Evolutionary conservation across 805 yeast genomes (phyloP), one percentile per base, ranked within the genome.

Genomic region (Monosporozyma yasuniensis): DNA sequence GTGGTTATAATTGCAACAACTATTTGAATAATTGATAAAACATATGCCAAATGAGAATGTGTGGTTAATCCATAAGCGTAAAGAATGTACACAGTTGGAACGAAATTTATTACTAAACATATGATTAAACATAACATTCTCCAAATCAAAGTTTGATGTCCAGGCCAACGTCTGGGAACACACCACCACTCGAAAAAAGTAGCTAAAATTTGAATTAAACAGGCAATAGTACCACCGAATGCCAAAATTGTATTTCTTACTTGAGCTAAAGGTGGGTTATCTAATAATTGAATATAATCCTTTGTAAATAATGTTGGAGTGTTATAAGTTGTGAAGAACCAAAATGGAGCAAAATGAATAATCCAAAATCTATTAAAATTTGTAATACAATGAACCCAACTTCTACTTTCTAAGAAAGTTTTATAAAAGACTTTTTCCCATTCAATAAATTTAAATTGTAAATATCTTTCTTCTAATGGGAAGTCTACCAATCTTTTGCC

Each of bases 311-410:
- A 68, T 0, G 85, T 75, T 0, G 86, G 81, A 0, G 89, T 72
- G 61, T 87, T 84, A 61, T 76, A 77, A 42, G 82, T 63, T 0
- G 89, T 83, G 60, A 80, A 87, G 50, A 80, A 78, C 96, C 96
- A 87, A 63, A 84, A 87, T 32, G 80, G 70, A 1, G 87, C 73
- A 38, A 81, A 70, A 60, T 87, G 96, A 46, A 86, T 77, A 48
- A 84, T 80, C 90, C 91, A 84, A 48, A 84, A 79, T 50, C 96
- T 70, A 64, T 83, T 84, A 66, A 87, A 87, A 62, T 87, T 85
- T 22, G 82, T 75, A 23, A 84, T 56, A 34, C 79, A 75, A 66
- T 87, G 96, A 51, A 78, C 68, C 95, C 95, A 87, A 12, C 83
- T 76, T 65, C 96, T 75, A 41, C 74, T 72, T 63, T 87, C 96